Evolutionary conservation across 805 yeast genomes (phyloP), one percentile per base, ranked within the genome.

Genomic region (Candida broadrunensis): DNA sequence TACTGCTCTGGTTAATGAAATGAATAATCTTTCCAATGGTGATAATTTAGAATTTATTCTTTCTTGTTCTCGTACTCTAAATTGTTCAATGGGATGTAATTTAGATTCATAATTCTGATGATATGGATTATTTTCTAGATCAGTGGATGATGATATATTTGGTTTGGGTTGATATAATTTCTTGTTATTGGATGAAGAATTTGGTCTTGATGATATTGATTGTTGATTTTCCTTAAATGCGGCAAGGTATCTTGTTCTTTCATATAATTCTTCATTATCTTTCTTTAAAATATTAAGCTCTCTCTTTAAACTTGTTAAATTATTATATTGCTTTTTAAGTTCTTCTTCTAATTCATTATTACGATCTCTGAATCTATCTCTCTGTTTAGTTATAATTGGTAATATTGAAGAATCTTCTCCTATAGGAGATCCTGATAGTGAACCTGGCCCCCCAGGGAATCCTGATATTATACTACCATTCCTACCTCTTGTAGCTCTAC

Each of bases 331-430:
- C 48, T 77, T 78, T 58, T 85, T 81, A 29, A 83, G 54, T 52
- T 88, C 95, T 41, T 85, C 85, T 59, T 91, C 98, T 40, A 93
- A 72, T 56, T 88, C 96, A 42, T 77, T 78, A 54, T 85, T 88
- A 40, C 88, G 75, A n/a, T 78, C 75, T 52, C 95, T 81, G 70
- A 90, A 89, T 47, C 99, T 72, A 61, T 91, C 99, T 59, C 99
- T 80, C 66, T 91, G 99, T 56, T 91, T 90, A 12, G 97, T 89
- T 21, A 93, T 80, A 39, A 91, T 88, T 1, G 95, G 95, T 37
- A 91, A 62, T 21, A 90, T 78, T 3, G 81, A 75, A 11, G 70
- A 49, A 9, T 44, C 52, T 13, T 47, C 45, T 8, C 51, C 36
- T 5, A 35, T 37, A 14, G 37, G 29, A 4, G 33, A 14, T 8